Base-by-base conservation (phyloP, 331 rosid species). In the Arachis monticola region DNA sequence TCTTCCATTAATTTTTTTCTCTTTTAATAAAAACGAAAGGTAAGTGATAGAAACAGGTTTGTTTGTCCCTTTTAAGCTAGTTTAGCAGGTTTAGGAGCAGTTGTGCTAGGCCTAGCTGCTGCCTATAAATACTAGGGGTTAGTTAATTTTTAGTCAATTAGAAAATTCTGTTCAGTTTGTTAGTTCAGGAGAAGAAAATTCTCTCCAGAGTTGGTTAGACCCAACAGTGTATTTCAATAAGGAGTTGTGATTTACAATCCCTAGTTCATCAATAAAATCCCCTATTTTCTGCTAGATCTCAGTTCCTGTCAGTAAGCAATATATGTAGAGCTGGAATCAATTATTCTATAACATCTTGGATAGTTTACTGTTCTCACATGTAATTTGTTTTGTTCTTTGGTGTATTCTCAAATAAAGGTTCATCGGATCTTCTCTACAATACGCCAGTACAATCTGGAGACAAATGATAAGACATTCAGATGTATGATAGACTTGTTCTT, bases 391-490 rank as follows among this genome's bases (percentile, higher is more conserved):
- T 38, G 40, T 45, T 53, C 64, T 48, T 27, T 76, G 52, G 59
- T 47, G 27, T 58, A 50, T 48, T 64, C 51, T 60, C 60, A 72
- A 72, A 22, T 69, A 55, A 78, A 91, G 93, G 97, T 87, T 60
- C 88, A 30, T 59, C 88, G 75, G 75, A 67, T 87, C 45, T 84
- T 79, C 83, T 83, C 89, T 14, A 27, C 80, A 74, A 86, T 89
- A 46, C 27, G 75, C 67, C 80, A 12, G 70, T 76, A 74, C 74
- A 77, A 67, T 42, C 60, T 89, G 81, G 73, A 80, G 81, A 70
- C 91, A 51, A 81, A 78, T 76, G 11, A 12, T 6, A 84, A 86
- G 77, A 87, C 85, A 70, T 86, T 86, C 79, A 73, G 93, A 77
- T 27, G 50, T 32, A 84, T 91, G 90, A 84, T 89, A 81, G 74